These are phyloP conservation scores for Lithospermum erythrorhizon DNA, from an alignment of 257 asterid species.

Conservation along the genomic window DNA sequence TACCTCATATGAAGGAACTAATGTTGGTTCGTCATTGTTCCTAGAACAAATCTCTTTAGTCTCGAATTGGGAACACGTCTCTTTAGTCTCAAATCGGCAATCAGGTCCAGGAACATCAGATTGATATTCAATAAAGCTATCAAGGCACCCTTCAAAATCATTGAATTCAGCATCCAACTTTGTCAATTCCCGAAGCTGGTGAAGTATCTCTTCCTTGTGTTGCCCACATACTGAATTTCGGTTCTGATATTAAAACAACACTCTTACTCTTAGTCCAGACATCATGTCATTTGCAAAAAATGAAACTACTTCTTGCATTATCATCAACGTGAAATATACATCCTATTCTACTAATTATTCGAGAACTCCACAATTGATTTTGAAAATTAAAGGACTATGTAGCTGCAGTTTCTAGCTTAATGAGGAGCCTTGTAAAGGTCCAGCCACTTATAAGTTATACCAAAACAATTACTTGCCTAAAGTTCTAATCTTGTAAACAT, in stretches of 20 bases:
- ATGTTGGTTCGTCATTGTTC: conserved; percentile 20
- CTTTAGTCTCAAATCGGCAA: conserved; percentile 13
- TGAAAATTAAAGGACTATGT: neutral
- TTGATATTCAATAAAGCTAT: conserved; percentile 23
- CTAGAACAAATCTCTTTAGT: conserved; percentile 20
- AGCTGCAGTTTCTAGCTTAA: neutral
- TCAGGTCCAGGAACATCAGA: conserved; percentile 24
- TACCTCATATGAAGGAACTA: conserved; percentile 47
- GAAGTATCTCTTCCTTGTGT: conserved; percentile 66
- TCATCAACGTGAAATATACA: no score
- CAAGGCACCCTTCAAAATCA: conserved; percentile 35
- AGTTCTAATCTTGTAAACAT: neutral
- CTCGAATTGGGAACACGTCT: conserved; percentile 6
- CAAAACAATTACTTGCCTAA: neutral
- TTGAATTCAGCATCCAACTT: conserved; percentile 45
- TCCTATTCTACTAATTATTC: no score
- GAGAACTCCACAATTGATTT: no score
- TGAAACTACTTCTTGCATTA: neutral
- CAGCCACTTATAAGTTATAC: neutral
- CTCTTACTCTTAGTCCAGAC: conserved; percentile 8
- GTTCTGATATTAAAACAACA: conserved; percentile 41
- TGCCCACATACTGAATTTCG: conserved; percentile 81
- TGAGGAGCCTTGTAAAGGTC: neutral
- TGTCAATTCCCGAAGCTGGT: conserved; percentile 68
- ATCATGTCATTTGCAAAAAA: conserved; percentile 1